Conservation (phyloP, 2,329 filamentous ascomycete species). For the Xylariales sp. region DNA sequence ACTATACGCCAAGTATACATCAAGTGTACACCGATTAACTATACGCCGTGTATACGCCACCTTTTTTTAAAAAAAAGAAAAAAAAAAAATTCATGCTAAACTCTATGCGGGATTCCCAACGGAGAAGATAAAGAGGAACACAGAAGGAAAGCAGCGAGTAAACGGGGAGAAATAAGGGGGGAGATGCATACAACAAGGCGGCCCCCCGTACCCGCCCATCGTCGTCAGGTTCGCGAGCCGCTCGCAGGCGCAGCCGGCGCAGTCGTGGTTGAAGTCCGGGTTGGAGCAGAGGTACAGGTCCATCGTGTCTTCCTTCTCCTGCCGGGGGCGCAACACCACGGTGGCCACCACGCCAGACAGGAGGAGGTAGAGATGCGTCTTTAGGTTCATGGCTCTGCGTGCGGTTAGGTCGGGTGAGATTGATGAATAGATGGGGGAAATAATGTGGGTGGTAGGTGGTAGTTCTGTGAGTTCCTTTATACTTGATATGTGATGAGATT, state of each 20-base stretch:
- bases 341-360: constrained; percentile 19
- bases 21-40: not conserved
- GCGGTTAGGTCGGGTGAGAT: not conserved
- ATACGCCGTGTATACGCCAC: not conserved
- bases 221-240: constrained; percentile 36
- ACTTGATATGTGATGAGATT: not conserved
- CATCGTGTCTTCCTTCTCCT: constrained; percentile 37
- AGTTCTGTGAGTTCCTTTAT: not conserved
- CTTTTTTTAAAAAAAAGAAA: not conserved
- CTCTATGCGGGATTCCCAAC: too few relatives aligned
- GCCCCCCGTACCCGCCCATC: constrained; percentile 38
- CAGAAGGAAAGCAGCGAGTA: not conserved
- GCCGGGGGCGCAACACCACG: constrained; percentile 23
- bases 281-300: constrained; percentile 46
- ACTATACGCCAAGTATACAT: too few relatives aligned
- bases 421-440: not conserved
- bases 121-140: not conserved
- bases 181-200: constrained; percentile 42
- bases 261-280: constrained; percentile 44
- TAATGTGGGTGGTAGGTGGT: not conserved
- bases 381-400: constrained; percentile 26
- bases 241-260: constrained; percentile 42
- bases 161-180: not conserved
- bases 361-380: constrained; percentile 15
- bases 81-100: too few relatives aligned